Evolutionary conservation across 2,329 filamentous ascomycete genomes (phyloP), one percentile per base, ranked within the genome.

Genomic region (Neonectria punicea): DNA sequence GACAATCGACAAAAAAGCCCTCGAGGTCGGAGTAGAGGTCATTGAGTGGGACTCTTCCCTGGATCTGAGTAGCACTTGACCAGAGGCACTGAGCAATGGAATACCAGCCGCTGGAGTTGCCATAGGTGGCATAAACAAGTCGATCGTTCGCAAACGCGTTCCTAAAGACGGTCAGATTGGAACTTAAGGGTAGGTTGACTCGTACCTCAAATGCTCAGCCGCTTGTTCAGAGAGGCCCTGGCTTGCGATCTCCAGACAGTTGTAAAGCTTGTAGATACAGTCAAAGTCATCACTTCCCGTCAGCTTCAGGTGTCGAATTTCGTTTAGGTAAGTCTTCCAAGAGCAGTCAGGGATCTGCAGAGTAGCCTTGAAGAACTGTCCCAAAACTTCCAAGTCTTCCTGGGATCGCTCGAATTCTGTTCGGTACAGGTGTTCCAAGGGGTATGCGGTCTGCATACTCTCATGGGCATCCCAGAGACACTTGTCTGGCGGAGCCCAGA

Each of bases 31-130:
- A 59, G 32, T 80, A 80, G 2, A 72, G 54, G 2, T 68, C 69
- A 4, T 76, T 76, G 1, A 80, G 56, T 1, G 70, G 65, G 0
- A 70, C 60, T 50, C 67, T 75, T 3, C 74, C 77, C 2, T 51
- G 63, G 4, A 80, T 75, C 3, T 65, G 64, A 2, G 76, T 73
- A 1, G 74, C 69, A 28, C 73, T 76, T 0, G 77, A 78, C 79
- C 79, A 80, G 0, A 80, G 62, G 57, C 79, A 80, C 16, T 79
- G 60, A 0, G 67, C 65, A 0, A 67, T 41, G 2, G 66, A 74
- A 46, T 76, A 66, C 79, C 79, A 81, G 10, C 44, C 62, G 30
- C 64, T 66, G 7, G 32, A 39, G 5, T 62, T 56, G 0, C 58
- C 53, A 0, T n/a, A n/a, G 3, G 58, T 62, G 25, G 61, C 62